Conservation (phyloP, 208 protist species). For the Trypanosoma cruzi region DNA sequence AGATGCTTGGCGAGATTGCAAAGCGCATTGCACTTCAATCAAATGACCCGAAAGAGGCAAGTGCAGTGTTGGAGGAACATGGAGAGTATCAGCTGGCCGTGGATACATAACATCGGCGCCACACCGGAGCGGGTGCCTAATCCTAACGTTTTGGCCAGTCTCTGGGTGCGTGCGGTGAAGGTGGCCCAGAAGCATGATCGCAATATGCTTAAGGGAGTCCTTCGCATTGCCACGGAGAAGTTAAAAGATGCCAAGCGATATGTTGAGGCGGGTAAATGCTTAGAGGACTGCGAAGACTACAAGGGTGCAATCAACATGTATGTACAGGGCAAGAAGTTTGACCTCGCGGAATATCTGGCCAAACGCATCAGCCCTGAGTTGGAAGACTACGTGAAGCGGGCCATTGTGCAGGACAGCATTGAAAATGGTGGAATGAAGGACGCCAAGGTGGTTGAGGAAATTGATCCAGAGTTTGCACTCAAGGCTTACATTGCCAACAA, state of each 20-base stretch:
- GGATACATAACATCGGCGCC: constrained; percentile 93
- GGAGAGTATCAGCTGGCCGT: constrained; percentile 95
- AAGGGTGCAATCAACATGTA: constrained; percentile 95
- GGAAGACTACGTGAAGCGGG: constrained; percentile 88
- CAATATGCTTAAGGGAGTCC: constrained; percentile 79
- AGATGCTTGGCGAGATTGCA: constrained; percentile 85
- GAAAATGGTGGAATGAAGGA: constrained; percentile 73
- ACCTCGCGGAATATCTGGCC: constrained; percentile 89
- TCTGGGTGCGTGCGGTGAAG: constrained; percentile 95
- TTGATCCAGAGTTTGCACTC: constrained; percentile 88
- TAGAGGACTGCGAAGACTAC: constrained; percentile 93
- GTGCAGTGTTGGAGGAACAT: constrained; percentile 90
- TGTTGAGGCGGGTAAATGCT: constrained; percentile 88
- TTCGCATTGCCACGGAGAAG: constrained; percentile 66
- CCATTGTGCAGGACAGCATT: constrained; percentile 91
- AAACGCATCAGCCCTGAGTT: constrained; percentile 86
- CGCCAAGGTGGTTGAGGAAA: constrained; percentile 86
- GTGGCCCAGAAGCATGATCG: constrained; percentile 94
- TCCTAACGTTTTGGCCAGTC: constrained; percentile 68
- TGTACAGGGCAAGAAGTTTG: constrained; percentile 92
- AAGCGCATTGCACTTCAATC: constrained; percentile 85
- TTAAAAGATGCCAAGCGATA: constrained; percentile 82
- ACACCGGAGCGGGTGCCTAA: constrained; percentile 65
- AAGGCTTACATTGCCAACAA: constrained; percentile 87
- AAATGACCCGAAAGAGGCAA: constrained; percentile 89